Conservation (phyloP, 2,329 filamentous ascomycete genomes). For the Passalora sequoiae region DNA sequence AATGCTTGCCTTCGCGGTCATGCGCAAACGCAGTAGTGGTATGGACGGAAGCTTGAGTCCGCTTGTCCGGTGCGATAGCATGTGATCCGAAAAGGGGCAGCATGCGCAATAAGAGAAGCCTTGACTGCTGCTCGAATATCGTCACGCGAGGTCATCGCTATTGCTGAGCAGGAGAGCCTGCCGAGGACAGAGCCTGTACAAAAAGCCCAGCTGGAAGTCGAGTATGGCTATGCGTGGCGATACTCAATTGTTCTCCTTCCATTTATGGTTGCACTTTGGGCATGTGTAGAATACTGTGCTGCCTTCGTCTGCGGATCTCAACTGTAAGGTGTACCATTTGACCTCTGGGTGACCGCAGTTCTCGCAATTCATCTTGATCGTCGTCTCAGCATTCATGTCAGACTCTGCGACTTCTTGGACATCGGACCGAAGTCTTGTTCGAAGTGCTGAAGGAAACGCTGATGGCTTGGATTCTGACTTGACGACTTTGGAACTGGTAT, state of each 20-base stretch:
- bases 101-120: no score
- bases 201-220: no score
- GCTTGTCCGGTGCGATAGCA: no score
- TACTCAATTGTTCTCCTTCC: conserved; percentile 58
- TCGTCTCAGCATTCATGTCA: conserved; percentile 61
- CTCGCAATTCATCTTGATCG: conserved; percentile 65
- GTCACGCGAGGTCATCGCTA: no score
- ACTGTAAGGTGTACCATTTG: conserved; percentile 76
- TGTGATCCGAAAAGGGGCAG: no score
- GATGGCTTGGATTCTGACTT: conserved; percentile 79
- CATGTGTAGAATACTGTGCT: conserved; percentile 87
- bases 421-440: conserved; percentile 72
- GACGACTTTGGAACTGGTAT: conserved; percentile 69
- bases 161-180: no score
- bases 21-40: no score
- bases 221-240: no score
- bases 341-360: conserved; percentile 79
- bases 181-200: no score
- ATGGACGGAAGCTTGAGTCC: no score
- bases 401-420: conserved; percentile 75
- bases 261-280: conserved; percentile 72
- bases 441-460: conserved; percentile 84
- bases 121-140: no score
- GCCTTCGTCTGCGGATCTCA: conserved; percentile 91
- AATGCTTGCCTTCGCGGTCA: no score